Percentiles rank a stretch among this genome's conserved stretches.
phyloP scores from a whole-genome alignment of 2,329 filamentous ascomycete genomes.

The Trichoderma lentiforme region DNA sequence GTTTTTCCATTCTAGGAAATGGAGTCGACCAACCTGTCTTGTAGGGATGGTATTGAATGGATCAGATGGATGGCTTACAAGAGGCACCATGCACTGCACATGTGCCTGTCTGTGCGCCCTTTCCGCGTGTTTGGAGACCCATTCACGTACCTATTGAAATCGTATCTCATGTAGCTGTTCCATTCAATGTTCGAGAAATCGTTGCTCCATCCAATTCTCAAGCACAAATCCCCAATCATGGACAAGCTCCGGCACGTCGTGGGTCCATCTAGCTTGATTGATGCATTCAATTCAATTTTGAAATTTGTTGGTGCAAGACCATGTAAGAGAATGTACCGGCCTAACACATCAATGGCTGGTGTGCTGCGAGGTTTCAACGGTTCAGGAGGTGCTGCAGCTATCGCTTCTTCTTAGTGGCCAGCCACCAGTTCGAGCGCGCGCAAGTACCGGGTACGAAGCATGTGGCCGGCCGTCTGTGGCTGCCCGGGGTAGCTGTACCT shows the following conservation, averaged over 20 bases:
- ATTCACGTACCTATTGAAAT: not conserved
- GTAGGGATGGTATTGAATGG: not conserved
- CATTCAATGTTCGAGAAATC: constrained; percentile 2
- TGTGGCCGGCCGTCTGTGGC: not conserved
- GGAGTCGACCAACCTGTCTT: not conserved
- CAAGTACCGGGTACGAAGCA: not conserved
- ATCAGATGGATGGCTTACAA: not conserved
- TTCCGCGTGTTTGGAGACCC: not conserved
- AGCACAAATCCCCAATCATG: not conserved
- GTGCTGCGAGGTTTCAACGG: not conserved
- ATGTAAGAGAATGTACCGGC: not conserved
- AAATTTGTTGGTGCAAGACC: not conserved
- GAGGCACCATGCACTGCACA: not conserved
- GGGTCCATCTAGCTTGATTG: not conserved
- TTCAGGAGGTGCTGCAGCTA: constrained; percentile 8
- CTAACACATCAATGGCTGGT: not conserved
- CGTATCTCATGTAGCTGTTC: not conserved
- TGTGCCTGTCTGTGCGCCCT: not conserved
- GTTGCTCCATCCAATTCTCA: not conserved
- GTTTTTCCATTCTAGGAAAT: not conserved
- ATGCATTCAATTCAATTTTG: not conserved
- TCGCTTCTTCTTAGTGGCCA: not conserved
- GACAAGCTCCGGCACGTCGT: not conserved
- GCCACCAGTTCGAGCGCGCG: not conserved
- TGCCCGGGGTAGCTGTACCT: not conserved